Base-by-base conservation (phyloP, 345 rosid genomes). In the Ceriops zippeliana region DNA sequence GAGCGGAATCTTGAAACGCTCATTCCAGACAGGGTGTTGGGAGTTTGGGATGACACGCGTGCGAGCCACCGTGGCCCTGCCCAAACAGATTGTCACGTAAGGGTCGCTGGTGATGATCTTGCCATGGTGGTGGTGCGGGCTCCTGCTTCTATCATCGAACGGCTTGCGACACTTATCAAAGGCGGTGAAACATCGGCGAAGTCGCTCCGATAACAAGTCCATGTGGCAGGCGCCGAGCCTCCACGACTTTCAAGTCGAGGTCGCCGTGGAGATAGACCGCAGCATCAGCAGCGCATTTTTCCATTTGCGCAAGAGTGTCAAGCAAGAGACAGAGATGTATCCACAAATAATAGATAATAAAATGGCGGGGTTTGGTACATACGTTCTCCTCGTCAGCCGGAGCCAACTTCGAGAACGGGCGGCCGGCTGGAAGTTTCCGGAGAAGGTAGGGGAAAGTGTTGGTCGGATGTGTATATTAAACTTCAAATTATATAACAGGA, bases 71-170 rank as follows among this genome's bases (percentile, higher is more conserved):
- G 83, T 90, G 7, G 90, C 95, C 5, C 87, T 91, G 1, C 84
- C 85, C 5, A 90, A 63, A 65, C 90, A 83, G 53, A 88, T 95
- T 4, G 89, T 87, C 19, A 90, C 96, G 74, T 92, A 92, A 3
- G 98, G 96, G 35, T 92, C 96, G 76, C 93, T 90, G 47, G 93
- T 90, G 64, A 90, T 86, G 71, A 88, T 88, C 61, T 79, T 83
- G 38, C 68, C 74, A 28, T 62, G 79, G 31, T 54, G 76, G 31
- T 51, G 76, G 53, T 21, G 42, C 56, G 26, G 65, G 22, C 22
- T 62, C 53, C 49, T 63, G 4, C 34, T 37, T 6, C 21, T 19
- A 5, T 64, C 9, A 27, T 58, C 7, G 72, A 63, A 78, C 19
- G 85, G 87, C 58, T 71, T 68, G 11, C 77, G 73, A 47, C 84